phyloP scores from a whole-genome alignment of 805 yeast genomes.

The Monosporozyma servazzii region DNA sequence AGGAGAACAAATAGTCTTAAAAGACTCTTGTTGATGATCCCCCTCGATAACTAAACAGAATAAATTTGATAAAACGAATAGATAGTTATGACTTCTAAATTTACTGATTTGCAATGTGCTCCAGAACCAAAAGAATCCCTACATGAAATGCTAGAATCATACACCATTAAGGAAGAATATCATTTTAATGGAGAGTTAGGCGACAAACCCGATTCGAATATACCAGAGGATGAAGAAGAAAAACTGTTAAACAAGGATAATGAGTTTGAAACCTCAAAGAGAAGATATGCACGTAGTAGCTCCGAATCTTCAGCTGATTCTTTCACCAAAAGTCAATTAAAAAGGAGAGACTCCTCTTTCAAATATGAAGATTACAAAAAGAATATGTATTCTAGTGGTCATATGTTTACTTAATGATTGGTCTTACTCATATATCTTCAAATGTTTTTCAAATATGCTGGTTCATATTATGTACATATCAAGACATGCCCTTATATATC shows the following conservation, averaged over 20 bases:
- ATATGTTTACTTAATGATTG: slow-evolving; percentile 15
- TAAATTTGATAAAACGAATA: neutral
- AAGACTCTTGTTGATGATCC: neutral
- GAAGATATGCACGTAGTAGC: neutral
- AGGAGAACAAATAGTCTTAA: neutral
- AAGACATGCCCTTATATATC: neutral
- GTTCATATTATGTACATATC: neutral
- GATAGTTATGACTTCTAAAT: neutral
- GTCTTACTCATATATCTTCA: neutral
- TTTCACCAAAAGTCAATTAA: neutral
- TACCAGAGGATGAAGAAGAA: neutral
- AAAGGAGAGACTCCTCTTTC: slow-evolving; percentile 18
- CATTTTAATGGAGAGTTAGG: slow-evolving; percentile 4
- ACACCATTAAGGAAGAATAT: slow-evolving; percentile 5
- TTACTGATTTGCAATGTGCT: slow-evolving; percentile 5
- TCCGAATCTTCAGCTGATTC: neutral
- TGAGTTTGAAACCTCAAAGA: neutral
- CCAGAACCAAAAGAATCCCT: slow-evolving; percentile 6
- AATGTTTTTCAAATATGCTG: neutral
- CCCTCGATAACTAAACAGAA: neutral
- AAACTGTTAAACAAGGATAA: neutral
- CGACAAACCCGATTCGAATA: neutral
- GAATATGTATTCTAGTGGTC: slow-evolving; percentile 16
- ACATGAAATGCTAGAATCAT: neutral
- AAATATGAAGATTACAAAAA: slow-evolving; percentile 10